Evolutionary conservation across 768 basidiomycete genomes (phyloP).

Genomic region (Kwoniella sp.): DNA sequence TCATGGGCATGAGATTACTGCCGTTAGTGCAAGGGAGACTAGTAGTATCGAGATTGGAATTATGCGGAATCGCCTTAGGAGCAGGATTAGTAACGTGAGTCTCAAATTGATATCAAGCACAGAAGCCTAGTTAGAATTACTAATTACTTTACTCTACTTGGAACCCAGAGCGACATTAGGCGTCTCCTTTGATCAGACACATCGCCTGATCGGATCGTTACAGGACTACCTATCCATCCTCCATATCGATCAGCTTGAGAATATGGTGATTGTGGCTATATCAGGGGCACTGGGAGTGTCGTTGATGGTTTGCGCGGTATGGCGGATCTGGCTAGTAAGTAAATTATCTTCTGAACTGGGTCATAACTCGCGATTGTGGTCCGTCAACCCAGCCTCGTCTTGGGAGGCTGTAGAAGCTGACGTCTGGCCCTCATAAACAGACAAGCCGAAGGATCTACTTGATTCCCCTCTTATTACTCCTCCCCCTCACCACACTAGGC

Average conservation of each 20-base stretch:
- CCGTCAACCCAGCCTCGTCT: too few relatives aligned
- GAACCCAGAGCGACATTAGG: conserved; percentile 4
- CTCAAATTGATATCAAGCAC: too few relatives aligned
- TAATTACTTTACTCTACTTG: too few relatives aligned
- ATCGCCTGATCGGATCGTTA: background rate
- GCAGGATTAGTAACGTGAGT: conserved; percentile 6
- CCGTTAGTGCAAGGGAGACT: background rate
- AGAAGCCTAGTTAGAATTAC: too few relatives aligned
- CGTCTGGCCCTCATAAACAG: background rate
- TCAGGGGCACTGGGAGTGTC: background rate
- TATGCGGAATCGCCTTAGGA: background rate
- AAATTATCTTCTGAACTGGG: too few relatives aligned
- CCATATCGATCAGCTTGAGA: background rate
- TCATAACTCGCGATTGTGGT: too few relatives aligned
- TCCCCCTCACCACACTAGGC: background rate
- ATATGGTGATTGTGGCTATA: background rate
- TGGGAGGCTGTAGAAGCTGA: background rate
- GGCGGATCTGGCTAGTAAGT: conserved; percentile 9
- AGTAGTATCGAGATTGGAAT: background rate
- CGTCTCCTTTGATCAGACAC: conserved; percentile 4
- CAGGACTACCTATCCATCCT: background rate
- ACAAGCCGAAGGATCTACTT: background rate
- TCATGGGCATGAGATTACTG: background rate
- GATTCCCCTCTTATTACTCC: background rate
- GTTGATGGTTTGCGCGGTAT: background rate